These are phyloP conservation scores for Pelargonium myrrhifolium DNA, from an alignment of 441 rosid genomes.

Conservation along the genomic window DNA sequence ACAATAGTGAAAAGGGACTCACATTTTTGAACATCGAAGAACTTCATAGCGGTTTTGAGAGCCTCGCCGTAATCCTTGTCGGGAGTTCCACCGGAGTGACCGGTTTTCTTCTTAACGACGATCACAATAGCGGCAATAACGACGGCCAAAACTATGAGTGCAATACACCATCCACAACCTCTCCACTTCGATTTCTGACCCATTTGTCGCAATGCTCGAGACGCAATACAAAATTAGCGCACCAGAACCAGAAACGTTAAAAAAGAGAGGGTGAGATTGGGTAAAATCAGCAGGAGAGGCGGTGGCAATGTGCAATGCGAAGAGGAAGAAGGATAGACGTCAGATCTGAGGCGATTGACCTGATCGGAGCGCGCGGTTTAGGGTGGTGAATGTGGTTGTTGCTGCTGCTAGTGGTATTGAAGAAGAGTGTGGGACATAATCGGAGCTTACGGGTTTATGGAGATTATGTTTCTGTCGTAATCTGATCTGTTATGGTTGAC, in stretches of 20 bases:
- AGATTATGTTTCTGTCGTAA: no score
- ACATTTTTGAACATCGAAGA: constrained; percentile 92
- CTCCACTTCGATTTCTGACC: constrained; percentile 54
- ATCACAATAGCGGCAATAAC: constrained; percentile 45
- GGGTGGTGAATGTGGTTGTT: background rate
- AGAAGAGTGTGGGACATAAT: no score
- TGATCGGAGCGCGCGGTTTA: background rate
- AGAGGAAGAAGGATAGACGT: no score
- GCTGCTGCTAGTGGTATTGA: background rate
- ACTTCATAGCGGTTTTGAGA: constrained; percentile 65
- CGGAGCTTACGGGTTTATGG: no score
- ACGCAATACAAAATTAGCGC: no score
- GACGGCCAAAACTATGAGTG: constrained; percentile 38
- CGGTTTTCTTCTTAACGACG: constrained; percentile 40
- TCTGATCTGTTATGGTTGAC: background rate
- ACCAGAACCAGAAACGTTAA: no score
- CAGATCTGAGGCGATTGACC: no score
- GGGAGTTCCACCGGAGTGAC: constrained; percentile 57
- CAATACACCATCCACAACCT: constrained; percentile 56
- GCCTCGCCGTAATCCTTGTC: constrained; percentile 71
- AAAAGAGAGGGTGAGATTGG: no score
- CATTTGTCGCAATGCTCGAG: constrained; percentile 26
- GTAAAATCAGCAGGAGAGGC: no score
- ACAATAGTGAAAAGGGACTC: constrained; percentile 10
- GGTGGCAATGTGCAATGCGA: no score